Evolutionary conservation across 2,329 filamentous ascomycete genomes (phyloP).

Genomic region (Metarhizium sp.): DNA sequence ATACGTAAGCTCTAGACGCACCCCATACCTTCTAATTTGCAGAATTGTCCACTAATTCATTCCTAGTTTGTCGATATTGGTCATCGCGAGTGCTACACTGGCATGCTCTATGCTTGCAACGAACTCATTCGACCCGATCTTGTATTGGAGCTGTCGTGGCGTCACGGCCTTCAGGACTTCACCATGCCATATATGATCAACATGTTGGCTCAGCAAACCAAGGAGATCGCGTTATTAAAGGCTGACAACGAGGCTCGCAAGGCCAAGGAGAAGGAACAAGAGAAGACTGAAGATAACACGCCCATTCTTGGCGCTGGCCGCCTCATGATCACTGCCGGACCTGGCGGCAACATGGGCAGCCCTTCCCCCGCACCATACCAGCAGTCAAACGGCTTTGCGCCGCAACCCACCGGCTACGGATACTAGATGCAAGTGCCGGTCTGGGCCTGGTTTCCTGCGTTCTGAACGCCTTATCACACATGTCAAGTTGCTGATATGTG

Average conservation of each 20-base stretch:
- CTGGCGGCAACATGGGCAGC: slow-evolving; percentile 41
- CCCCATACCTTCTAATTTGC: background rate
- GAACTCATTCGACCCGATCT: slow-evolving; percentile 90
- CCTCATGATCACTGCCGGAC: slow-evolving; percentile 93
- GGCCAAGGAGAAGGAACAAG: slow-evolving; percentile 56
- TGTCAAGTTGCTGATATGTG: background rate
- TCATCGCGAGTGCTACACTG: slow-evolving; percentile 98
- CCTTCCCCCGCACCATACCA: slow-evolving; percentile 58
- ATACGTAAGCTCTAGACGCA: slow-evolving; percentile 64
- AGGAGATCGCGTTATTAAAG: slow-evolving; percentile 75
- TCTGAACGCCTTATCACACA: background rate
- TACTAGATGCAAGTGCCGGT: slow-evolving; percentile 35
- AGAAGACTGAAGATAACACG: slow-evolving; percentile 87
- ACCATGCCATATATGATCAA: slow-evolving; percentile 99
- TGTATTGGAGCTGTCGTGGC: slow-evolving; percentile 95
- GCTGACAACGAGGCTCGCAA: slow-evolving; percentile 96
- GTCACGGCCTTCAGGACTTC: slow-evolving; percentile 87
- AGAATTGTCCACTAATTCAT: slow-evolving; percentile 16
- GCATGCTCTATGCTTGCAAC: slow-evolving; percentile 98
- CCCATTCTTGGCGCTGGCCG: slow-evolving; percentile 84
- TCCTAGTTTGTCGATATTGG: slow-evolving; percentile 94
- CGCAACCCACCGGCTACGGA: slow-evolving; percentile 76
- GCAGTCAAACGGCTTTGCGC: slow-evolving; percentile 80
- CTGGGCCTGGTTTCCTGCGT: slow-evolving; percentile 15
- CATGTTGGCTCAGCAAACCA: slow-evolving; percentile 82